Base-by-base conservation (phyloP, 2,329 filamentous ascomycete genomes). In the Anthostomella pinea region DNA sequence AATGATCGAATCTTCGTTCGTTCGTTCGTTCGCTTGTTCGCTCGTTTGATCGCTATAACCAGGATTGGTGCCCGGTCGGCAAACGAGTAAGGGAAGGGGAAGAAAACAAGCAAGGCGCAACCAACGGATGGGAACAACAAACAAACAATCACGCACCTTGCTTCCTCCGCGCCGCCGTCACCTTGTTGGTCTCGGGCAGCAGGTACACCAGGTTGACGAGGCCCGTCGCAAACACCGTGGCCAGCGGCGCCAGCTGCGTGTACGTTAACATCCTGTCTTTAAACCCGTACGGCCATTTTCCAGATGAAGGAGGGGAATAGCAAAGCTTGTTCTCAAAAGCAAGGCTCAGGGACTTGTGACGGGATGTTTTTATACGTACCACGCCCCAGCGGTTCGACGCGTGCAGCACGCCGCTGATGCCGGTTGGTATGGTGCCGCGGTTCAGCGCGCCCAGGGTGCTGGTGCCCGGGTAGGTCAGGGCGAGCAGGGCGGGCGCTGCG, bases 401-500 rank as follows among this genome's bases (percentile, higher is more conserved):
- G 29, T 79, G 72, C 9, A 87, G 57, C 1, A 86, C 64, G 9
- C 81, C 80, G 7, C 60, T 53, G 35, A 82, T 35, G 31, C 78
- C 65, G 39, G 43, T 78, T 65, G 33, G 69, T 66, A 39, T 27
- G 13, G 72, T 48, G 31, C 52, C 35, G 46, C 57, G 46, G 20
- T 57, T 57, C 7, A 62, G 46, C 15, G 49, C 52, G 18, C 34
- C 33, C 8, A 30, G 26, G 18, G 58, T 57, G 30, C 48, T 58
- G 52, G 72, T 73, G n/a, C 77, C 81, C 5, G 89, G 89, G 58
- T 87, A 91, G 4, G 91, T 96, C 37, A 94, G 59, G 14, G 85
- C 83, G 13, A 96, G 69, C 15, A 87, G 57, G 11, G 83, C 62
- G 0, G 93, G 87, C 1, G 91, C 69, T 5, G 75, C 72, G 4